A percentile compares a stretch with the other conserved stretches of the same genome.
Evolutionary conservation across 768 basidiomycete species (phyloP).

Genomic region (Termitomyces sp.): DNA sequence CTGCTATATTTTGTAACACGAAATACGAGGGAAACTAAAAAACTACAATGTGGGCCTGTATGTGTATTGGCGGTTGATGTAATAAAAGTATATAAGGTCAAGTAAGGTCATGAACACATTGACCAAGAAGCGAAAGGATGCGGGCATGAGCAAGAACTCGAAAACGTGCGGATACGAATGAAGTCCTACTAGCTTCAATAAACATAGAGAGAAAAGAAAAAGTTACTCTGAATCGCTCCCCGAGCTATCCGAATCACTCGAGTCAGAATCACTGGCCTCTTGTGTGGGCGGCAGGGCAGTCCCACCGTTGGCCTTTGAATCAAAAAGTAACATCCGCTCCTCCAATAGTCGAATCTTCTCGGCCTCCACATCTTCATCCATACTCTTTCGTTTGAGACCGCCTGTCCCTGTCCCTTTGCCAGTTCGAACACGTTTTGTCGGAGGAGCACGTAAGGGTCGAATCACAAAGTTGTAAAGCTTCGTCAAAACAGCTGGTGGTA

Average conservation of each 20-base stretch:
- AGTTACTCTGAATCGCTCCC: slow-evolving; percentile 80
- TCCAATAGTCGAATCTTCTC: slow-evolving; percentile 93
- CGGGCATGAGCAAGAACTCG: slow-evolving; percentile 7
- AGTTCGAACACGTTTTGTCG: slow-evolving; percentile 57
- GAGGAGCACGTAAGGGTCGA: slow-evolving; percentile 66
- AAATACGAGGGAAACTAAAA: slow-evolving; percentile 31
- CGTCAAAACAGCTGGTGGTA: slow-evolving; percentile 83
- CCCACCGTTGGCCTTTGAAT: slow-evolving; percentile 45
- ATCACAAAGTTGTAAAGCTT: slow-evolving; percentile 96
- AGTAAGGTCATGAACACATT: slow-evolving; percentile 1
- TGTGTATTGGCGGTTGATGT: slow-evolving; percentile 34
- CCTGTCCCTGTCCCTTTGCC: slow-evolving; percentile 86
- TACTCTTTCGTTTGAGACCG: slow-evolving; percentile 88
- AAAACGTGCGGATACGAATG: slow-evolving; percentile 6
- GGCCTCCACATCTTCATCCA: slow-evolving; percentile 95
- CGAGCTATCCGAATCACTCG: slow-evolving; percentile 76
- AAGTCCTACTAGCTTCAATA: slow-evolving; percentile 14
- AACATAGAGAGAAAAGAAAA: slow-evolving; percentile 20
- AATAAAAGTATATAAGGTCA: slow-evolving; percentile 32
- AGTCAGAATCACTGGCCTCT: slow-evolving; percentile 74
- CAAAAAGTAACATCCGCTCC: slow-evolving; percentile 82
- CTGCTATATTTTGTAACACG: slow-evolving; percentile 2
- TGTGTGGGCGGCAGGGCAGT: slow-evolving; percentile 33
- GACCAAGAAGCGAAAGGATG: slow-evolving; percentile 11
- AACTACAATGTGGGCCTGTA: slow-evolving; percentile 42